Conservation (phyloP, 441 rosid genomes). For the Gossypium laxum region DNA sequence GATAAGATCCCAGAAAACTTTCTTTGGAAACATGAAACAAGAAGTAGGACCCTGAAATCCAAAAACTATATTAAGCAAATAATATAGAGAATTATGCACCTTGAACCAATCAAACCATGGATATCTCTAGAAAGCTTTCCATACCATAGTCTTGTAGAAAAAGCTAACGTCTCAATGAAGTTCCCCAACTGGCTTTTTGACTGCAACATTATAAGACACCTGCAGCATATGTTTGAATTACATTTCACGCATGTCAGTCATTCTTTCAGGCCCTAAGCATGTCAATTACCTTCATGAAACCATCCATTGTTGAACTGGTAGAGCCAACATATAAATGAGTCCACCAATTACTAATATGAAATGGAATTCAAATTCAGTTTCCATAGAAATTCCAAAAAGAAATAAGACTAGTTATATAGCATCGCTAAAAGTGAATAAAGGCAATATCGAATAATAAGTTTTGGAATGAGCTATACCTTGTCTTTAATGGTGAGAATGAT, state of each 20-base stretch:
- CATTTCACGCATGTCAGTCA: slow-evolving; percentile 10
- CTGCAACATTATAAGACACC: slow-evolving; percentile 44
- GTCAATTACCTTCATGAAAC: background rate
- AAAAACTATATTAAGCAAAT: slow-evolving; percentile 16
- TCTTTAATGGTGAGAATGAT: slow-evolving; percentile 64
- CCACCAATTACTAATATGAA: background rate
- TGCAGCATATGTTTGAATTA: slow-evolving; percentile 32
- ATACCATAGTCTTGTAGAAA: slow-evolving; percentile 77
- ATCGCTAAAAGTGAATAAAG: slow-evolving; percentile 4
- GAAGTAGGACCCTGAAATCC: slow-evolving; percentile 63
- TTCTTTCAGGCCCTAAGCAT: slow-evolving; percentile 8
- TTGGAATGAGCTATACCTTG: slow-evolving; percentile 39
- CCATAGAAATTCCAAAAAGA: background rate
- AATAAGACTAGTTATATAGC: background rate
- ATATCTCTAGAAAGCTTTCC: slow-evolving; percentile 7
- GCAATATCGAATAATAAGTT: background rate
- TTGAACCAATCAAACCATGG: slow-evolving; percentile 7
- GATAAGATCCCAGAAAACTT: slow-evolving; percentile 48
- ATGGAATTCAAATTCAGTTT: slow-evolving; percentile 5
- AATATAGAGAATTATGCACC: slow-evolving; percentile 12
- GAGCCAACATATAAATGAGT: background rate
- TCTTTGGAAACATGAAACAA: slow-evolving; percentile 53
- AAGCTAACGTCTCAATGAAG: slow-evolving; percentile 56
- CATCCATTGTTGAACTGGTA: background rate
- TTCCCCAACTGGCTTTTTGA: slow-evolving; percentile 45